A percentile compares a stretch with the other conserved stretches of the same genome.
Conservation (phyloP, 2,329 filamentous ascomycete species). For the Colletotrichum chlorophyti region DNA sequence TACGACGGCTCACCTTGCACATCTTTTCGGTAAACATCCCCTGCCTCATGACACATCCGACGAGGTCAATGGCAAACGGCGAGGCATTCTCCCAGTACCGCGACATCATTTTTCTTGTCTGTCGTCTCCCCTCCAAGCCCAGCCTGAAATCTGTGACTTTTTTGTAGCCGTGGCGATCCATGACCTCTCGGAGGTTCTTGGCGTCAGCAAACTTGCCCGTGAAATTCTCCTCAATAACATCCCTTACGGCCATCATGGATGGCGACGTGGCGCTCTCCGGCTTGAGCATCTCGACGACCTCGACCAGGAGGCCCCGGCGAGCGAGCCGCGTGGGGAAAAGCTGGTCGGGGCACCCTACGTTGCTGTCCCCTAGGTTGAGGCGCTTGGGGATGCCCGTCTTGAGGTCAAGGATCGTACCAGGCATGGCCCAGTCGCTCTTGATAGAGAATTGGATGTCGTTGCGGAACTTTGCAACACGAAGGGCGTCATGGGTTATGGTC, state of each 20-base stretch:
- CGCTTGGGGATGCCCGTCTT: conserved; percentile 43
- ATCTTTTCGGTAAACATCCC: conserved; percentile 46
- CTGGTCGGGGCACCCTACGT: conserved; percentile 4
- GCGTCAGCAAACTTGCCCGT: conserved; percentile 24
- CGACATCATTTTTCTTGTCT: conserved; percentile 48
- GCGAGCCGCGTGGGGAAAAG: conserved; percentile 25
- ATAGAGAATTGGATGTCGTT: conserved; percentile 57
- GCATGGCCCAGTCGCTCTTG: conserved; percentile 54
- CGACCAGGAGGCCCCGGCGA: conserved; percentile 13
- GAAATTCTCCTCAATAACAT: conserved; percentile 21
- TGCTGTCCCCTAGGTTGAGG: neutral
- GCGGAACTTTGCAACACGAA: conserved; percentile 65
- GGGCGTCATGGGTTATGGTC: conserved; percentile 57
- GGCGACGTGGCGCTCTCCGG: neutral
- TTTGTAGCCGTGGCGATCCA: conserved; percentile 11
- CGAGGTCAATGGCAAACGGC: conserved; percentile 45
- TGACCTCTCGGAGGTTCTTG: conserved; percentile 12
- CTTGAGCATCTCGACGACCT: conserved; percentile 14
- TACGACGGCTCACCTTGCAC: conserved; percentile 17
- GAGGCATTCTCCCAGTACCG: conserved; percentile 49
- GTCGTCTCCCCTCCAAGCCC: conserved; percentile 34
- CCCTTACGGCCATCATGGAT: conserved; percentile 7
- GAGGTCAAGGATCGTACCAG: conserved; percentile 63
- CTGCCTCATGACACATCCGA: conserved; percentile 49
- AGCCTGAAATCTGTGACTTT: conserved; percentile 17